Percentiles rank a stretch among this genome's conserved stretches.
Conservation (phyloP, 768 basidiomycete species). For the Lentinula edodes region DNA sequence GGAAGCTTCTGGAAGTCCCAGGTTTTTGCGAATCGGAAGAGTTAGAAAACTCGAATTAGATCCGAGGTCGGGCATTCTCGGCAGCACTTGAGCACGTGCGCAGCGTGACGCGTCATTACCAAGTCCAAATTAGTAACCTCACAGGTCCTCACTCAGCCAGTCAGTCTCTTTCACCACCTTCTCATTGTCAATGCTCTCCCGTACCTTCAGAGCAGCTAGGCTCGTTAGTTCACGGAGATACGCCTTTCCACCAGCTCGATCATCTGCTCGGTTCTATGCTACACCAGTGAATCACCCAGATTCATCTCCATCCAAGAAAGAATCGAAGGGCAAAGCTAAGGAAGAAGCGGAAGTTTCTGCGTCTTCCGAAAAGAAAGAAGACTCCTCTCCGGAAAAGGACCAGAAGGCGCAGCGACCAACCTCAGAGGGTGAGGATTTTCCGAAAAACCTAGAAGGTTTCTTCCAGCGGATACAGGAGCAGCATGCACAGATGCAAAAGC, state of each 20-base stretch:
- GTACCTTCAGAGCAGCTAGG: constrained; percentile 50
- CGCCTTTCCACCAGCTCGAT: constrained; percentile 19
- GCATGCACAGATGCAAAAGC: constrained; percentile 26
- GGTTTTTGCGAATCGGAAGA: too few relatives aligned
- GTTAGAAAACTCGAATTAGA: too few relatives aligned
- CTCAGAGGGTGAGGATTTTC: constrained; percentile 31
- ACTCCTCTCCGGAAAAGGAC: constrained; percentile 6
- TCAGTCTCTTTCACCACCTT: constrained; percentile 14
- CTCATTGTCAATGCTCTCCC: constrained; percentile 50
- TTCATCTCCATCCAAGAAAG: constrained; percentile 20
- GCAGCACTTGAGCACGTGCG: not conserved
- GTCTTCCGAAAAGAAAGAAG: constrained; percentile 4
- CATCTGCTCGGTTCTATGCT: constrained; percentile 37
- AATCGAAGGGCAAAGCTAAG: constrained; percentile 27
- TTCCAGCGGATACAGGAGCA: constrained; percentile 62
- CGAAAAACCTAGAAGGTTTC: constrained; percentile 72
- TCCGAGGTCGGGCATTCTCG: too few relatives aligned
- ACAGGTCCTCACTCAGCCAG: not conserved
- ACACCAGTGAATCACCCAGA: constrained; percentile 35
- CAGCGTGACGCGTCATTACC: not conserved
- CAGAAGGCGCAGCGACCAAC: constrained; percentile 6
- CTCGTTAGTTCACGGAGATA: constrained; percentile 36
- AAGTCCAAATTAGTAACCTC: not conserved
- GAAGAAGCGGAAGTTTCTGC: constrained; percentile 19
- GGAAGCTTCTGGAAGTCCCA: too few relatives aligned